Percentiles rank a stretch among this genome's conserved stretches.
Evolutionary conservation across 805 yeast genomes (phyloP).

Genomic region (Yamadazyma nakazawae): DNA sequence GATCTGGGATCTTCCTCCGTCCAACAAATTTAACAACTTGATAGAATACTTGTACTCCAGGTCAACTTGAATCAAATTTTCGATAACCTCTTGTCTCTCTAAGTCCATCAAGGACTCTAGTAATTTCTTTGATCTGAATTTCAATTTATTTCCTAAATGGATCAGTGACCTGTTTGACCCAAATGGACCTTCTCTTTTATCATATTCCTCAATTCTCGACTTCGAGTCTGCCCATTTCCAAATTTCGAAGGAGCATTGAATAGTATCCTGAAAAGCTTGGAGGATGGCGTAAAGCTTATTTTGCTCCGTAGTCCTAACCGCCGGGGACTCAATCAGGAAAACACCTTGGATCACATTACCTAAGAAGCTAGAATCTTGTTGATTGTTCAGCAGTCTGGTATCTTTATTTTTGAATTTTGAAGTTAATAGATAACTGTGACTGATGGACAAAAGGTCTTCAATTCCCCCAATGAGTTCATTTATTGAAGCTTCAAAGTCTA

Average conservation of each 20-base stretch:
- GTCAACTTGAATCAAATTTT: slow-evolving; percentile 51
- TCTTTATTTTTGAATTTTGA: slow-evolving; percentile 25
- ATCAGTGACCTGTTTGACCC: slow-evolving; percentile 23
- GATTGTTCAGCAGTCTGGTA: slow-evolving; percentile 5
- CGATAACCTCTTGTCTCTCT: slow-evolving; percentile 73
- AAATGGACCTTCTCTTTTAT: background rate
- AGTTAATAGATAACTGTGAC: slow-evolving; percentile 52
- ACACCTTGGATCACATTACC: slow-evolving; percentile 76
- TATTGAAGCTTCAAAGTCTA: slow-evolving; percentile 41
- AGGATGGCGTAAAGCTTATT: slow-evolving; percentile 55
- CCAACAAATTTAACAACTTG: slow-evolving; percentile 71
- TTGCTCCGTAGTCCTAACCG: slow-evolving; percentile 46
- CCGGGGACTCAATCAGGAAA: slow-evolving; percentile 66
- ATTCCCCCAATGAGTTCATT: slow-evolving; percentile 52
- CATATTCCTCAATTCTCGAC: slow-evolving; percentile 12
- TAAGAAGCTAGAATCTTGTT: slow-evolving; percentile 44
- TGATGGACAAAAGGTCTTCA: slow-evolving; percentile 58
- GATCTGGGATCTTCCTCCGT: slow-evolving; percentile 75
- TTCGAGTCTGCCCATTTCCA: slow-evolving; percentile 68
- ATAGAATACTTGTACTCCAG: slow-evolving; percentile 20
- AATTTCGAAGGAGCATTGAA: slow-evolving; percentile 51
- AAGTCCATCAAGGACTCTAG: slow-evolving; percentile 60
- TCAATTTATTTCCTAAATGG: slow-evolving; percentile 53
- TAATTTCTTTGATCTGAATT: slow-evolving; percentile 63
- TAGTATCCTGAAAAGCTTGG: slow-evolving; percentile 61